Evolutionary conservation across 208 protist species (phyloP).

Genomic region (Crithidia fasciculata): DNA sequence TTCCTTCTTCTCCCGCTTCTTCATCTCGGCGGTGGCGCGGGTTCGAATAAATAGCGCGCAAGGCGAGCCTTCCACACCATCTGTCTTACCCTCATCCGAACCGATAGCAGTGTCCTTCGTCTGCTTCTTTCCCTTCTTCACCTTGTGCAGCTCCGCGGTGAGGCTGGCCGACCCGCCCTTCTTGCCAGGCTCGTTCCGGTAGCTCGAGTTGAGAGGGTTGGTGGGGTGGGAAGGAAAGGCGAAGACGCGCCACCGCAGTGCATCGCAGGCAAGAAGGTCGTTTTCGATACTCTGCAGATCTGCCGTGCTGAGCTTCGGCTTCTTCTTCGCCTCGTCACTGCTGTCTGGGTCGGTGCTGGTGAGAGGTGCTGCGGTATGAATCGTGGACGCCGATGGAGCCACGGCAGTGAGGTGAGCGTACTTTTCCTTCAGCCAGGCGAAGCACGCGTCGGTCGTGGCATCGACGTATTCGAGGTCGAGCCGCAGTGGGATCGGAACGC

Average conservation of each 20-base stretch:
- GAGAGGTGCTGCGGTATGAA: too few species aligned
- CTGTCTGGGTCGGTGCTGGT: too few species aligned
- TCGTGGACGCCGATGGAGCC: background rate
- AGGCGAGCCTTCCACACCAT: background rate
- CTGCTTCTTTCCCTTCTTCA: background rate
- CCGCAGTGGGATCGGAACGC: conserved; percentile 8
- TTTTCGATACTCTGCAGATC: conserved; percentile 38
- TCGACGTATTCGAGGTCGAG: conserved; percentile 26
- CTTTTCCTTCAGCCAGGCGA: conserved; percentile 48
- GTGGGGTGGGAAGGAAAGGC: conserved; percentile 49
- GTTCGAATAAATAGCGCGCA: conserved; percentile 22
- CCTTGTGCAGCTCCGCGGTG: conserved; percentile 9
- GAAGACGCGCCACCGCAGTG: conserved; percentile 52
- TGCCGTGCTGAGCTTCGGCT: conserved; percentile 8
- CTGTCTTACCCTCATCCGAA: background rate
- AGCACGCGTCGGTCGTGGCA: conserved; percentile 44
- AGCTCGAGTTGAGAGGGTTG: conserved; percentile 31
- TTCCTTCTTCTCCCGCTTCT: conserved; percentile 9
- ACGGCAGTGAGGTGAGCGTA: conserved; percentile 16
- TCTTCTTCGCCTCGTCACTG: conserved; percentile 2
- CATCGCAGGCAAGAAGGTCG: conserved; percentile 52
- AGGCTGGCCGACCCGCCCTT: conserved; percentile 7
- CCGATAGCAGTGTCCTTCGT: background rate
- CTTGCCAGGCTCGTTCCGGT: conserved; percentile 29
- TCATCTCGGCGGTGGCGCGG: conserved; percentile 6